Evolutionary conservation across 192 early-diverging fungal species (phyloP), one percentile per base, ranked within the genome.

Genomic region (Backusella psychrophila): DNA sequence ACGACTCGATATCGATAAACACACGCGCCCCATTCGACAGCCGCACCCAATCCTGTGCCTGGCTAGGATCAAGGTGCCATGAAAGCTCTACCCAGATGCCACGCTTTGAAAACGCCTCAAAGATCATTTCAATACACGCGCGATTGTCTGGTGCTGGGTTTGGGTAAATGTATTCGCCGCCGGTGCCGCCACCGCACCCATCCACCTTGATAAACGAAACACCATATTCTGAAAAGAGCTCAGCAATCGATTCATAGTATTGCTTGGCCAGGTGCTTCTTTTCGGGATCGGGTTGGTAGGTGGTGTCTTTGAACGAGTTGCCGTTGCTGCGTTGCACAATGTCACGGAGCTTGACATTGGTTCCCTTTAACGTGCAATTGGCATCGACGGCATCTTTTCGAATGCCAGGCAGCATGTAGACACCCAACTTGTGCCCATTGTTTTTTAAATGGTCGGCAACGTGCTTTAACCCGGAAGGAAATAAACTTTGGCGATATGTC

Each of bases 1-100:
- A 80, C 1, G 79, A 80, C 41, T 80, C 79, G 15, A 80, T 80
- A 66, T 80, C 79, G 53, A 80, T 72, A 44, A 76, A 80, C 7
- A 80, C 33, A 34, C 79, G 69, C 2, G 53, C 79, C 34, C 79
- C 79, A 72, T 80, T 76, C 21, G 67, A 21, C 1, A 72, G 8
- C 6, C 36, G 35, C 4, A 46, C 75, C 74, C 74, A 80, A 19
- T 80, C 79, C 8, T 65, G 21, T 21, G 71, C 75, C 66, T 73
- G 72, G 0, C 6, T n/a, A 7, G 69, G 70, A 41, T 80, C 79
- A 36, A 80, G 38, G 17, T 80, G 76, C 79, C 79, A 80, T 0
- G 79, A 80, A 3, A 80, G 63, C 36, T 80, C 74, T 35, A 80
- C 72, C 79, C 79, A 80, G 8, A 80, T 80, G n/a, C 69, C 68